Base-by-base conservation (phyloP, 2,329 filamentous ascomycete species). In the Neocucurbitaria cava region DNA sequence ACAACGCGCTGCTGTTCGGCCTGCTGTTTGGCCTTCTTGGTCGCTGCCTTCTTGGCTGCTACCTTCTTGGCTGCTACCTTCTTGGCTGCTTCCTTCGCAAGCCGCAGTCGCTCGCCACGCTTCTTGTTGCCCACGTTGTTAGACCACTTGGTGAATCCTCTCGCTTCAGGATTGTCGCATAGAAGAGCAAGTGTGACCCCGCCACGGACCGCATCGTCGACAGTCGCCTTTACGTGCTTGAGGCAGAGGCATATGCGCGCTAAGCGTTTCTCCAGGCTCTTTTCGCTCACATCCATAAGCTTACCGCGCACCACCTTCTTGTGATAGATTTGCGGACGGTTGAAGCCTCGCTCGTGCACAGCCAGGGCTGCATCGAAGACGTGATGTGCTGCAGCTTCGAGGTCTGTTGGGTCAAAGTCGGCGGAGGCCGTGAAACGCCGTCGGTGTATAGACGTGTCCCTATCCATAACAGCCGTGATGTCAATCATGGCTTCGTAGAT, bases 401-500 rank as follows among this genome's bases (percentile, higher is more conserved):
- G 47, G 17, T 74, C 71, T 5, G 35, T 3, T 0, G 43, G 24
- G 5, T 62, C 49, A 35, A 65, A 67, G 1, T 30, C 56, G 0
- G 11, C 3, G 2, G 26, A 21, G 1, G 38, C 18, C 2, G 18
- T 42, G 54, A 73, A 69, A 23, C 70, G 68, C 3, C 38, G 15
- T 21, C 58, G 58, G 44, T 70, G 60, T 42, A 55, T 58, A 0
- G 64, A 68, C 0, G 24, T 5, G 1, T 4, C 21, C 31, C 58
- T 38, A 51, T 73, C 71, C 36, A 42, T 55, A 30, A 69, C 55
- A 24, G 50, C 3, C 21, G 38, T n/a, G 10, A 58, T 48, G 52
- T 69, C 55, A 53, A 72, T 66, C 58, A 73, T 72, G 43, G 70
- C 49, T 2, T 70, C 53, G 58, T 69, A 72, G 48, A 73, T 60